phyloP scores from a whole-genome alignment of 2,329 filamentous ascomycete species.

The Ustulina deusta region DNA sequence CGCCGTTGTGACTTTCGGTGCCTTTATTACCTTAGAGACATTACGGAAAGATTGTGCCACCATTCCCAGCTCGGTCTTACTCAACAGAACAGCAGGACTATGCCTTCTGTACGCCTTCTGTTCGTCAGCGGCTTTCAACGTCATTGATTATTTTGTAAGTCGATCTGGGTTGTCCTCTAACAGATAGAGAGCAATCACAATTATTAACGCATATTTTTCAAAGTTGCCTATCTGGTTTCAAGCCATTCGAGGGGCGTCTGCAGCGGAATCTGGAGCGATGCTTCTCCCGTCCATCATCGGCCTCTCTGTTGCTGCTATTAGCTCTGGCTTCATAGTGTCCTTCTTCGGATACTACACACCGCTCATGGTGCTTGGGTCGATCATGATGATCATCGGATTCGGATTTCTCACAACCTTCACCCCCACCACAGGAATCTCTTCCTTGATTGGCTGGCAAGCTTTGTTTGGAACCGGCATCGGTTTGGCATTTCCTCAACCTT shows the following conservation, averaged over 20 bases:
- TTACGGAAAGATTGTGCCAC: slow-evolving; percentile 29
- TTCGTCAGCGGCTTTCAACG: slow-evolving; percentile 29
- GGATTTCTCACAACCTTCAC: slow-evolving; percentile 33
- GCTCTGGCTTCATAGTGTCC: slow-evolving; percentile 29
- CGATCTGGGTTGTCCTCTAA: neutral
- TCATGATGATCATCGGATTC: slow-evolving; percentile 30
- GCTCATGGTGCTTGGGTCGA: slow-evolving; percentile 27
- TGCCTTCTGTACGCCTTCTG: slow-evolving; percentile 33
- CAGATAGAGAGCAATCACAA: neutral
- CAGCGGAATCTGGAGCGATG: slow-evolving; percentile 25
- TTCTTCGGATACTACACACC: slow-evolving; percentile 33
- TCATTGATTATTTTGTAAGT: slow-evolving; percentile 36
- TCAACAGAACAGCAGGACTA: slow-evolving; percentile 30
- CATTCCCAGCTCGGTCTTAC: slow-evolving; percentile 29
- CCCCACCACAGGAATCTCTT: neutral
- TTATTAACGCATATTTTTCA: slow-evolving; percentile 9
- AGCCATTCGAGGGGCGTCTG: slow-evolving; percentile 33
- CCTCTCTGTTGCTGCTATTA: slow-evolving; percentile 26
- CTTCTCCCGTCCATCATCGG: slow-evolving; percentile 32
- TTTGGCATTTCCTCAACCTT: slow-evolving; percentile 29
- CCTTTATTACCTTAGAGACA: slow-evolving; percentile 20
- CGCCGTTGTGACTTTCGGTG: slow-evolving; percentile 10
- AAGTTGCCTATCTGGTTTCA: slow-evolving; percentile 38
- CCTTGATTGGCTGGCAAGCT: slow-evolving; percentile 32
- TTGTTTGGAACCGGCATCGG: slow-evolving; percentile 32